Evolutionary conservation across 352 stramenopile genomes (phyloP).

Genomic region (Pilasporangium apinafurcum): DNA sequence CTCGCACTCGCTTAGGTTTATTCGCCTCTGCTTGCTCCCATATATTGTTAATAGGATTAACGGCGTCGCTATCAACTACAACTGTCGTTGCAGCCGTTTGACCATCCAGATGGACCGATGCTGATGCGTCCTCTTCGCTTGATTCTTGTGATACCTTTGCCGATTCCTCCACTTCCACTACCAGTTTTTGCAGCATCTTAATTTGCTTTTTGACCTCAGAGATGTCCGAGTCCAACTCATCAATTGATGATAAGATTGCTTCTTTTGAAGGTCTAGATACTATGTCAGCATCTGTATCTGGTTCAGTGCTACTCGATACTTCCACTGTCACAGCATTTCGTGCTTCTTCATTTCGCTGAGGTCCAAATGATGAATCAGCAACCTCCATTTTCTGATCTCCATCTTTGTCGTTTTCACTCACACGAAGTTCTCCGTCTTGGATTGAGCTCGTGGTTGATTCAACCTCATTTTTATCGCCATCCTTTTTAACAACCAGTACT

Average conservation of each 20-base stretch:
- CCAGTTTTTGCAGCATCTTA: slow-evolving; percentile 29
- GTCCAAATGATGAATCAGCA: not conserved
- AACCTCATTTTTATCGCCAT: not conserved
- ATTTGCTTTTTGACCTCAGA: slow-evolving; percentile 69
- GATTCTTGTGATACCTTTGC: not conserved
- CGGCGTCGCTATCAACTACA: too few species aligned
- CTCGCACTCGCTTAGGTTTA: too few species aligned
- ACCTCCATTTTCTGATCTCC: too few species aligned
- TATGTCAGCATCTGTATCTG: not conserved
- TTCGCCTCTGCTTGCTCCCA: too few species aligned
- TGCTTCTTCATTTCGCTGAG: slow-evolving; percentile 3
- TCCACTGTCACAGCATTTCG: not conserved
- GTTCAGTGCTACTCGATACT: slow-evolving; percentile 3
- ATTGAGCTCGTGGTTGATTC: not conserved
- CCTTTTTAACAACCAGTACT: not conserved
- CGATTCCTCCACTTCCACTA: slow-evolving; percentile 26
- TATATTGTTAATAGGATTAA: too few species aligned
- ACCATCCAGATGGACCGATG: too few species aligned
- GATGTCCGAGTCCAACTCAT: slow-evolving; percentile 67
- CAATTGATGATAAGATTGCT: slow-evolving; percentile 74
- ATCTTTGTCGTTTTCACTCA: too few species aligned
- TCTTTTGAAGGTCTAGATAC: slow-evolving; percentile 53
- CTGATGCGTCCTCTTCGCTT: not conserved
- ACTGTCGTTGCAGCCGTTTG: too few species aligned
- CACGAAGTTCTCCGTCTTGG: too few species aligned